Base-by-base conservation (phyloP, 768 basidiomycete genomes). In the Suillus tomentosus region DNA sequence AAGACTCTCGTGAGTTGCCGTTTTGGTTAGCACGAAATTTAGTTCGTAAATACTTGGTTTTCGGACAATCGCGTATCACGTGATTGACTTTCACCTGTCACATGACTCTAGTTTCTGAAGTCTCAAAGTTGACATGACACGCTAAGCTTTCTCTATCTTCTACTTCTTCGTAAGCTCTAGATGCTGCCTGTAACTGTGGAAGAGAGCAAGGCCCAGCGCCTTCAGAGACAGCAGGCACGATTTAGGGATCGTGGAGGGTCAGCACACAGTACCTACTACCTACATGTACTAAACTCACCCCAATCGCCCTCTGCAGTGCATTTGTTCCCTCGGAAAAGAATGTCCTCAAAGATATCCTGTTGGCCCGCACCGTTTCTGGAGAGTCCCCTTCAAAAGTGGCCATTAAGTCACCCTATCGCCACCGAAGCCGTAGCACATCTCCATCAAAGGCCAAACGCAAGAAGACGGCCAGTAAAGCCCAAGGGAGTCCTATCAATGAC, bases 211-310 rank as follows among this genome's bases (percentile, higher is more conserved):
- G 81, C 82, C 0, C 77, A 87, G 56, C 84, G 90, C 51, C 70
- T 85, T 17, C 81, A 88, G 70, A 82, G 88, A 48, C 86, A 86
- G 65, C 85, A 90, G 67, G 80, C 87, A 40, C 79, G 89, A 31
- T 87, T 89, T 73, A 82, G 89, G 61, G 87, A 90, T 74, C 83
- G 87, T 61, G 87, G 87, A 64, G 87, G 87, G 87, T 87, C 37
- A 65, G 85, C 77, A 47, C 43, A 39, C 47, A 17, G 14, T 47
- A 2, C 39, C 31, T 48, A 19, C 31, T 47, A 22, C 39, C 34
- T 43, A 19, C 5, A 62, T 22, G 24, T 27, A 27, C 55, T 40
- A 22, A 48, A 40, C 34, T 61, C 13, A 57, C 39, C n/a, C 6
- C 24, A 14, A 37, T 37, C 40, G 36, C 10, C 14, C 39, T 42